Evolutionary conservation across 768 basidiomycete genomes (phyloP), one percentile per base, ranked within the genome.

Genomic region (button mushroom (Agaricus bisporus)): DNA sequence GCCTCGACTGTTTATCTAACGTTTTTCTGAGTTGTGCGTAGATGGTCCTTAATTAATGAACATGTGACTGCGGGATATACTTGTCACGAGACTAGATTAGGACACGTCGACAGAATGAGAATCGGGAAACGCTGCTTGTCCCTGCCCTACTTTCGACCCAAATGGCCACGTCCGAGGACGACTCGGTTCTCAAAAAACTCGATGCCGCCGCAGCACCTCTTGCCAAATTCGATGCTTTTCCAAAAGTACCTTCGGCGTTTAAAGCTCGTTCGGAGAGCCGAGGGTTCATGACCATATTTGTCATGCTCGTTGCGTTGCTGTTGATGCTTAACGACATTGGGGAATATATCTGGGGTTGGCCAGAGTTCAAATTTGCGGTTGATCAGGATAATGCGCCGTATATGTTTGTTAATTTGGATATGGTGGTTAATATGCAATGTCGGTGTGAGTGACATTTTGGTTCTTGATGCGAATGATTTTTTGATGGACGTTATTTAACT

Each of bases 301-400:
- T 93, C 49, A 68, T 74, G 6, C 59, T 86, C 41, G 58, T 91
- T 42, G 82, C 88, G 10, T 69, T 90, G 49, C 60, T 93, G 22
- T 78, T 95, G 17, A 78, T 94, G 52, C 76, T 92, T 56, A 95
- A 95, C 60, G 95, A 98, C 63, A 69, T 95, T 41, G 85, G 84
- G 46, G 95, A 98, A 65, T 98, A 82, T 63, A 70, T 98, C 32
- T 98, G 90, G 81, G 95, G 95, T 41, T 95, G 93, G 81, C 87
- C 91, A 6, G 88, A 91, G 64, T 85, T 86, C 60, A 84, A 87
- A 63, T 99, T 98, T 68, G 85, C 82, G 58, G 86, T 99, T 48
- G 95, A 98, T 64, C 68, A 68, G 29, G 77, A 80, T 51, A 70
- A 75, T 35, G 68, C 69, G 10, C 81, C 78, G 56, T 83, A 74